Base-by-base conservation (phyloP, 2,329 filamentous ascomycete genomes). In the Verruconis gallopava region DNA sequence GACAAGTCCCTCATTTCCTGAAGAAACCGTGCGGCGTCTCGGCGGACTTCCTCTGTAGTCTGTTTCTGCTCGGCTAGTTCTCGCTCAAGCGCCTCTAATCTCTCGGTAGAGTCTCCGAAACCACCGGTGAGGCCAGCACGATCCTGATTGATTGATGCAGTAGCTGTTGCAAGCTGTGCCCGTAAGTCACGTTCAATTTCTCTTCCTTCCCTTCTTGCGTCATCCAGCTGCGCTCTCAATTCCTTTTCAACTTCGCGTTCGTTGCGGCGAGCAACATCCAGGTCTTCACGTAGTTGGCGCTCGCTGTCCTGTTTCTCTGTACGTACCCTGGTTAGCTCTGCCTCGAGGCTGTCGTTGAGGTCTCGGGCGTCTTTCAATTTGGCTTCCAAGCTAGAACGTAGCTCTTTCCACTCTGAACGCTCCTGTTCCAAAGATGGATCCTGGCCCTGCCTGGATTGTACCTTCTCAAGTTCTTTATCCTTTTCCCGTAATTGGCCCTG, bases 1-100 rank as follows among this genome's bases (percentile, higher is more conserved):
- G 88, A 93, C 37, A 96, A 71, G 36, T 75, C 68, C 48, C 84
- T 79, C 91, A 96, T 98, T 60, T 98, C 91, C 47, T 75, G 72
- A 34, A 98, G 63, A 56, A 89, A 94, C 38, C 78, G 73, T 44
- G 84, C 78, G 0, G 88, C 86, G 62, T 95, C 85, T 42, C 73
- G 75, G 18, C 84, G 77, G 21, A 95, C 91, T 53, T 94, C 83
- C 47, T 93, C 81, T 0, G 86, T 93, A 2, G 91, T 73, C 44
- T 81, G 73, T 50, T 85, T 79, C 57, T 96, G 89, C 48, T 88
- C 73, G 44, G 79, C 71, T 52, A 95, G 83, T 45, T 75, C 66
- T 37, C 62, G 61, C 49, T 77, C 69, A 15, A 66, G 50, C 21
- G 61, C 55, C 44, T 63, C 57, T 35, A 57, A 62, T 4, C 61